Evolutionary conservation across 805 yeast species (phyloP).

Genomic region (Kodamaea fukazawae): DNA sequence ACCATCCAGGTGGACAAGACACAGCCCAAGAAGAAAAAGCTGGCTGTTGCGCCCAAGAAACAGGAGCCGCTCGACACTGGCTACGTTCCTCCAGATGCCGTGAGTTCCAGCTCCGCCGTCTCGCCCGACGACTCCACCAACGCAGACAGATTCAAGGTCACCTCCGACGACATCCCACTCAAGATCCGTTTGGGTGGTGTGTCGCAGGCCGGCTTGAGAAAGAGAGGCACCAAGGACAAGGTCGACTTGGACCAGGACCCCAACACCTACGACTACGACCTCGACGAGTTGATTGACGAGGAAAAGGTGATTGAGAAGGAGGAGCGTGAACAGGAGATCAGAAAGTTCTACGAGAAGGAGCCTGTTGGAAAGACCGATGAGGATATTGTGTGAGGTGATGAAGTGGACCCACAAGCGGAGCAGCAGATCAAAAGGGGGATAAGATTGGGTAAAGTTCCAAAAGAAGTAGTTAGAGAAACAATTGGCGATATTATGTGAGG

Average conservation of each 20-base stretch:
- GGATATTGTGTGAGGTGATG: conserved; percentile 23
- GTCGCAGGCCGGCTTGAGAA: conserved; percentile 12
- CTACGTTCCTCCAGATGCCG: conserved; percentile 39
- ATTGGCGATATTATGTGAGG: too few species aligned
- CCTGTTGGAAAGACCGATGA: conserved; percentile 23
- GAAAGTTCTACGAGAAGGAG: conserved; percentile 20
- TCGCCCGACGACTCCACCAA: conserved; percentile 21
- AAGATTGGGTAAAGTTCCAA: too few species aligned
- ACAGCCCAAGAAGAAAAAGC: conserved; percentile 9
- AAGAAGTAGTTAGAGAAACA: too few species aligned
- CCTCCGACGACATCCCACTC: conserved; percentile 37
- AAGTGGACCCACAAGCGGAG: too few species aligned
- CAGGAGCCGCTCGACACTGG: conserved; percentile 21
- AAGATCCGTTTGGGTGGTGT: conserved; percentile 13
- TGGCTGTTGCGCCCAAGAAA: conserved; percentile 2
- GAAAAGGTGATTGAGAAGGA: conserved; percentile 24
- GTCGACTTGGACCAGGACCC: conserved; percentile 38
- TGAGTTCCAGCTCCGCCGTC: conserved; percentile 12
- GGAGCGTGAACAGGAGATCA: conserved; percentile 13
- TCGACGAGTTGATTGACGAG: conserved; percentile 42
- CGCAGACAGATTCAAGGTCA: conserved; percentile 27
- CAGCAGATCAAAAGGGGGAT: too few species aligned
- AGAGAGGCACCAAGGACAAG: conserved; percentile 30
- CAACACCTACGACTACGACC: conserved; percentile 42
- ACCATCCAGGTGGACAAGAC: conserved; percentile 31